Conservation (phyloP, 495 filamentous ascomycete species). For the Glarea lozoyensis region DNA sequence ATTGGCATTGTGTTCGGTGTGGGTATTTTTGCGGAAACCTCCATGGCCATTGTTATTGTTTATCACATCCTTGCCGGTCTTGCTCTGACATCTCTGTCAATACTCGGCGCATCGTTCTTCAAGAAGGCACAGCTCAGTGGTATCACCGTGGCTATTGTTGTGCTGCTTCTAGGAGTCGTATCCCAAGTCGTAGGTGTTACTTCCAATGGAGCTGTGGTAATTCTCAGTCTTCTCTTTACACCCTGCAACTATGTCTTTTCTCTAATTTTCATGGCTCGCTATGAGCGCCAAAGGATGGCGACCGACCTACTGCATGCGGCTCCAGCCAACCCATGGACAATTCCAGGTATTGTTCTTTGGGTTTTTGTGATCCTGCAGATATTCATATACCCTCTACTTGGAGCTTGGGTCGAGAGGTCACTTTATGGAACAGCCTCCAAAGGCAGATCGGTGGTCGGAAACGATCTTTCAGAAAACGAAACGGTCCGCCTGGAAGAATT, state of each 20-base stretch:
- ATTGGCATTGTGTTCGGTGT: constrained; percentile 51
- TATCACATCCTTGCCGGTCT: constrained; percentile 57
- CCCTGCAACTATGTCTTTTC: constrained; percentile 73
- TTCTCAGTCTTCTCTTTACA: constrained; percentile 62
- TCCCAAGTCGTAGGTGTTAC: constrained; percentile 53
- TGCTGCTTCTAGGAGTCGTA: constrained; percentile 58
- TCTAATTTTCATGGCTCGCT: constrained; percentile 58
- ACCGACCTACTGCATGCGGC: constrained; percentile 48
- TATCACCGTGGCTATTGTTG: constrained; percentile 53
- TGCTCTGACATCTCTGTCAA: constrained; percentile 56
- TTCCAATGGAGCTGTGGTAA: constrained; percentile 37
- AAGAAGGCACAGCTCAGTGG: constrained; percentile 70
- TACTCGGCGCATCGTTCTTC: constrained; percentile 66
- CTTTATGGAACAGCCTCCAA: constrained; percentile 66
- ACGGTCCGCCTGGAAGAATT: constrained; percentile 60
- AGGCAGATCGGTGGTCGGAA: constrained; percentile 21
- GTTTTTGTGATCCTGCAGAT: constrained; percentile 65
- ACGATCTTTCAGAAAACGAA: constrained; percentile 22
- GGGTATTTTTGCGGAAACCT: constrained; percentile 51
- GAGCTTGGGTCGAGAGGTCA: constrained; percentile 58
- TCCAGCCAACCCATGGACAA: constrained; percentile 45
- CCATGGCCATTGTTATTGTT: constrained; percentile 49
- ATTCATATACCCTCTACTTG: constrained; percentile 61
- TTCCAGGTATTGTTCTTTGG: constrained; percentile 60
- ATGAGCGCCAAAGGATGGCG: constrained; percentile 43